Evolutionary conservation across 2,329 filamentous ascomycete species (phyloP), one percentile per base, ranked within the genome.

Genomic region (Fusarium abutilonis): DNA sequence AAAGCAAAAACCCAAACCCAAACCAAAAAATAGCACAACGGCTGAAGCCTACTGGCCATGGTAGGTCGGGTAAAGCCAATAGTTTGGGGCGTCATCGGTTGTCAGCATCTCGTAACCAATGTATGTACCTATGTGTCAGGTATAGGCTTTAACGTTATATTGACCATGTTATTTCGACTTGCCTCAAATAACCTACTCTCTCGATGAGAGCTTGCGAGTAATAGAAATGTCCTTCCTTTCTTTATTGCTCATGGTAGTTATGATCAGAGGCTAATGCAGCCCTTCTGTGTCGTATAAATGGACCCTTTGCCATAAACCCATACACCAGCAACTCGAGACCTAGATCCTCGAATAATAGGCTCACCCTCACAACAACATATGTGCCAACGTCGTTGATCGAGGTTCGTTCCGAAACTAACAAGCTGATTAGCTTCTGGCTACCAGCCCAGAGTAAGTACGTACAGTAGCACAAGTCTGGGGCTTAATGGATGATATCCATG

Each of bases 1-100:
- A 58, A 49, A 53, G 43, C 9, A 57, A 60, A 63, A 64, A 49
- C 56, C 43, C 53, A 64, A 50, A 64, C 55, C 56, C 43, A 57
- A 64, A 50, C 48, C 51, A 61, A 56, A 31, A 45, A 50, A 47
- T 42, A 40, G 51, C 36, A 43, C 26, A 65, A 65, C 47, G 61
- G 61, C 61, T 53, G 34, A 62, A 65, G 47, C 47, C 40, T 52
- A 56, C 34, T 38, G 41, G 51, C 9, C 17, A 28, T 51, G 34
- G 60, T 50, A 52, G 56, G 44, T 56, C 56, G 4, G 19, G 3
- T 19, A 56, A 57, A 62, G 43, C 49, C 40, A 49, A 44, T 60
- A 43, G 36, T 42, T 53, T 64, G 43, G 23, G 9, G 36, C 64
- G 51, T 58, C 61, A 62, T 63, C 48, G 49, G 42, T 40, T 63